These are phyloP conservation scores for Ceratobasidium papillatum DNA, from an alignment of 1,284 basidiomycete species.

Conservation along the genomic window DNA sequence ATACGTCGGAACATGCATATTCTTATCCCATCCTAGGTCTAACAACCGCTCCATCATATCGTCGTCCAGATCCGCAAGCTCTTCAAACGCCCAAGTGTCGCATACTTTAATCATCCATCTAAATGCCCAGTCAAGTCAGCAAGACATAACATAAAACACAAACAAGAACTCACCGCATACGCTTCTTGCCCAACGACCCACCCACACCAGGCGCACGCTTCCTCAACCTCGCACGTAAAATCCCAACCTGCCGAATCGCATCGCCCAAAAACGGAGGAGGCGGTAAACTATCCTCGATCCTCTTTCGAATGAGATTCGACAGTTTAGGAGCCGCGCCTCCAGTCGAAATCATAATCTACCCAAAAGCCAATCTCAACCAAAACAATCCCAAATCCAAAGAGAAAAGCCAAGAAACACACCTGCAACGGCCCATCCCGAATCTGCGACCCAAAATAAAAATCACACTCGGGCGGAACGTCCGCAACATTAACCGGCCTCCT, in stretches of 20 bases:
- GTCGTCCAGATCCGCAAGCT: constrained; percentile 74
- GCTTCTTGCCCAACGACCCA: constrained; percentile 70
- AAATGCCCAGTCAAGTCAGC: too few relatives aligned
- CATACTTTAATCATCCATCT: constrained; percentile 92
- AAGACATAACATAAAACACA: too few relatives aligned
- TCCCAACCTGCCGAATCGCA: constrained; percentile 84
- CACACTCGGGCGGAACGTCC: constrained; percentile 93
- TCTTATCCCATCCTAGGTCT: constrained; percentile 75
- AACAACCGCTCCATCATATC: constrained; percentile 66
- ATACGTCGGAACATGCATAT: constrained; percentile 45
- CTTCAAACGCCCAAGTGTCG: constrained; percentile 83
- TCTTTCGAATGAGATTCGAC: constrained; percentile 81
- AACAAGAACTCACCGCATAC: constrained; percentile 78
- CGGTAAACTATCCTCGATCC: constrained; percentile 75
- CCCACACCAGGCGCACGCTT: constrained; percentile 80
- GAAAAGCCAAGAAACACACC: neutral
- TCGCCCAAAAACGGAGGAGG: constrained; percentile 67
- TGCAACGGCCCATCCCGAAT: constrained; percentile 85
- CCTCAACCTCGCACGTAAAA: constrained; percentile 71
- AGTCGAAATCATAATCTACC: constrained; percentile 94
- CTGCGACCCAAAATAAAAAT: constrained; percentile 98
- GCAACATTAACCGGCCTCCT: constrained; percentile 94
- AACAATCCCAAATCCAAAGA: too few relatives aligned
- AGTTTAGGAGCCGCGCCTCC: constrained; percentile 93
- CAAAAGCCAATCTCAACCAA: neutral